These are phyloP conservation scores for Fusarium citri DNA, from an alignment of 2,329 filamentous ascomycete species.

Conservation along the genomic window DNA sequence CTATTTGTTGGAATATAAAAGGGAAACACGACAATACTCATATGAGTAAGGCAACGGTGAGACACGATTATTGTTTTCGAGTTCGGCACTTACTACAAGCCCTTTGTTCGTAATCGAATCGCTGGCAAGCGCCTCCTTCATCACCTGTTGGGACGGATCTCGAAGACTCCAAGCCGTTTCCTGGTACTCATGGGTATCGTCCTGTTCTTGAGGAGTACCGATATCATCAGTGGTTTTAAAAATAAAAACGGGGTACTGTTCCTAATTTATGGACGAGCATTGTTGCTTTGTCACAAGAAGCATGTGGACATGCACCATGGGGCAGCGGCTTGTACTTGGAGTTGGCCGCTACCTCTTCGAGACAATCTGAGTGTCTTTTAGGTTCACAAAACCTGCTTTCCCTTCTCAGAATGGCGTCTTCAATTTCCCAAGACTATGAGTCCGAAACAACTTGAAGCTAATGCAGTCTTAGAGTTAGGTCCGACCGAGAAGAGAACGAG, in stretches of 20 bases:
- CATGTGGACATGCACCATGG: too few relatives aligned
- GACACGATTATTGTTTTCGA: slow-evolving; percentile 31
- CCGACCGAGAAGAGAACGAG: background rate
- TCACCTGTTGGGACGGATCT: background rate
- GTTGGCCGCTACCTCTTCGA: background rate
- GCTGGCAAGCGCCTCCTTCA: background rate
- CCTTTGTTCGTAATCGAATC: background rate
- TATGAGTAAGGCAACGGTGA: slow-evolving; percentile 38
- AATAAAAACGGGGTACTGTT: background rate
- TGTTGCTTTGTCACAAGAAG: background rate
- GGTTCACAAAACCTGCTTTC: background rate
- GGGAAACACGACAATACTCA: background rate
- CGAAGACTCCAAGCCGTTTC: background rate
- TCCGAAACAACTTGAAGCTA: slow-evolving; percentile 9
- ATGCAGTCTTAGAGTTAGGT: slow-evolving; percentile 11
- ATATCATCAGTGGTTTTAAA: background rate
- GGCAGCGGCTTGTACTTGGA: background rate
- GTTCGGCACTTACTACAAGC: slow-evolving; percentile 11
- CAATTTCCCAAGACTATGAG: background rate
- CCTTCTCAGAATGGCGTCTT: background rate
- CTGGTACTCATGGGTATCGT: background rate
- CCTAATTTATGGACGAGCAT: background rate
- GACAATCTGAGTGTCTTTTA: background rate
- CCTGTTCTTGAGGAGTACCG: background rate
- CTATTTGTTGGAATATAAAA: slow-evolving; percentile 17